Evolutionary conservation across 345 rosid species (phyloP).

Genomic region (Psidium guajava): DNA sequence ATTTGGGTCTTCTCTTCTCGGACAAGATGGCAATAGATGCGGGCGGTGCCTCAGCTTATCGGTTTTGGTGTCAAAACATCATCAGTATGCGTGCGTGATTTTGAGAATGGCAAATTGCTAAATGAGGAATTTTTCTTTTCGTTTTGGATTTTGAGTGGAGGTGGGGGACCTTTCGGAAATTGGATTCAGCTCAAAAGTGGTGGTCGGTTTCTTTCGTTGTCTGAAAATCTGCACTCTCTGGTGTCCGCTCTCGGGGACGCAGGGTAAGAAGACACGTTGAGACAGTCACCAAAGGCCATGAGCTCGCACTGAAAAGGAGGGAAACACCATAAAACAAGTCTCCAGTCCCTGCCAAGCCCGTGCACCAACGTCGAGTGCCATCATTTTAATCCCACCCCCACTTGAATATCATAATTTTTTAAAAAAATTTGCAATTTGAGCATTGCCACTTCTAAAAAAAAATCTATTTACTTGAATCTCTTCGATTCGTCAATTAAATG

Average conservation of each 20-base stretch:
- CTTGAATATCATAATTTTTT: background rate
- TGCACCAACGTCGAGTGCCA: too few relatives aligned
- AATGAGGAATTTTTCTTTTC: background rate
- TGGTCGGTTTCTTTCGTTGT: background rate
- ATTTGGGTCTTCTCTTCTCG: background rate
- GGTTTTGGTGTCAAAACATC: background rate
- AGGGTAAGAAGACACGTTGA: background rate
- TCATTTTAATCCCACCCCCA: too few relatives aligned
- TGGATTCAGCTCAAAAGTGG: background rate
- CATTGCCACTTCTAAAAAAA: background rate
- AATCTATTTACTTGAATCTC: background rate
- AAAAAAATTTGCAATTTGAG: rapidly evolving
- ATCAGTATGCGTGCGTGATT: background rate
- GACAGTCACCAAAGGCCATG: background rate
- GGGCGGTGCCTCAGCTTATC: background rate
- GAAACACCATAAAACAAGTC: too few relatives aligned
- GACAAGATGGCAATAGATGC: background rate
- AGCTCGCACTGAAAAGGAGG: background rate
- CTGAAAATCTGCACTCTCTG: background rate
- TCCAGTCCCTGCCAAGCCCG: too few relatives aligned
- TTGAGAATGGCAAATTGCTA: background rate
- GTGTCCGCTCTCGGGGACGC: background rate
- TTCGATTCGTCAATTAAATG: background rate
- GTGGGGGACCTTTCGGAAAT: background rate
- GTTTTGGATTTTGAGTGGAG: background rate